phyloP scores from a whole-genome alignment of 257 asterid species.

The Nicotiana paniculata region DNA sequence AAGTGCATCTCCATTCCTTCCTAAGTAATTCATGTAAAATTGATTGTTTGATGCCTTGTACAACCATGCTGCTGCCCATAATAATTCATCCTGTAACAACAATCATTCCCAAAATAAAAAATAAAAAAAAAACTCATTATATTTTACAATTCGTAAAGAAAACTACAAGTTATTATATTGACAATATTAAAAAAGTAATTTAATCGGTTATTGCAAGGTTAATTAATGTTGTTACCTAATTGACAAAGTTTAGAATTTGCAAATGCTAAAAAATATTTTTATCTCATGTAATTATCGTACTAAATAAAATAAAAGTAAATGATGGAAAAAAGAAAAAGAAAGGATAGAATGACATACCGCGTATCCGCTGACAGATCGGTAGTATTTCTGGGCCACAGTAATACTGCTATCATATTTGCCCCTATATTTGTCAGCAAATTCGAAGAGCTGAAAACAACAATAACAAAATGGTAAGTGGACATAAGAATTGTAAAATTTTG shows the following conservation, averaged over 20 bases:
- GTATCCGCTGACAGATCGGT: conserved; percentile 94
- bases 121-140: neutral
- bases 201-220: neutral
- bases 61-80: conserved; percentile 98
- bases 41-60: conserved; percentile 75
- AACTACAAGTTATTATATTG: too few relatives aligned
- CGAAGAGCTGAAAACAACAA: conserved; percentile 58
- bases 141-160: neutral
- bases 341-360: conserved; percentile 49
- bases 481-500: too few relatives aligned
- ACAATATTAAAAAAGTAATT: too few relatives aligned
- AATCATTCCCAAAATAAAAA: neutral
- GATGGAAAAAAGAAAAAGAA: neutral
- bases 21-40: conserved; percentile 69
- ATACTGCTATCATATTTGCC: conserved; percentile 95
- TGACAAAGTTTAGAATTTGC: neutral
- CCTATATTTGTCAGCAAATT: conserved; percentile 90
- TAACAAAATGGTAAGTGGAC: too few relatives aligned
- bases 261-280: neutral
- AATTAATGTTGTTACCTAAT: neutral
- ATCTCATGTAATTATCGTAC: too few relatives aligned
- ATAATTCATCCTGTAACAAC: conserved; percentile 65
- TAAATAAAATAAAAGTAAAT: too few relatives aligned
- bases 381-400: conserved; percentile 80
- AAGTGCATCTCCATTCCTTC: conserved; percentile 66